Percentiles rank a stretch among this genome's conserved stretches.
phyloP scores from a whole-genome alignment of 2,329 filamentous ascomycete genomes.

The Pestalotiopsis fici region DNA sequence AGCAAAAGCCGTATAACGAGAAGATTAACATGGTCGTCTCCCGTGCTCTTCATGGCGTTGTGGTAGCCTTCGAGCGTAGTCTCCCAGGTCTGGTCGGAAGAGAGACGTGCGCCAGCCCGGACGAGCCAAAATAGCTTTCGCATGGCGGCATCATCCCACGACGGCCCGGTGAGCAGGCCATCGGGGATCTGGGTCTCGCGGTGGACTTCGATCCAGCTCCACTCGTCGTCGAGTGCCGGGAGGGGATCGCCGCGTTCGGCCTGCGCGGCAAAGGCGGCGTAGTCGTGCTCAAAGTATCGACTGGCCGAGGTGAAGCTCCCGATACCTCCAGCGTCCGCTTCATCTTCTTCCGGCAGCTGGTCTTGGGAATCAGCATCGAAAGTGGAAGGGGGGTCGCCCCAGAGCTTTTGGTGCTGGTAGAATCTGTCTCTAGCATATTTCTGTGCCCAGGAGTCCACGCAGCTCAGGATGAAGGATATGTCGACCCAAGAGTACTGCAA shows the following conservation, averaged over 20 bases:
- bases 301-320: conserved; percentile 16
- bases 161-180: conserved; percentile 36
- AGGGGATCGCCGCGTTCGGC: conserved; percentile 11
- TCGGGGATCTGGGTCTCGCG: conserved; percentile 38
- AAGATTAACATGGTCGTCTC: conserved; percentile 5
- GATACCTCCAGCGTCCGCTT: conserved; percentile 20
- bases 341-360: not conserved
- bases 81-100: conserved; percentile 41
- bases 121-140: conserved; percentile 48
- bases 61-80: conserved; percentile 35
- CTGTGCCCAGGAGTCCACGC: conserved; percentile 48
- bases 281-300: conserved; percentile 25
- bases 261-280: conserved; percentile 19
- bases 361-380: too few relatives aligned
- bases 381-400: conserved; percentile 20
- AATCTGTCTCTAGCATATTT: conserved; percentile 33
- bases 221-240: conserved; percentile 18
- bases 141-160: conserved; percentile 39
- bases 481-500: conserved; percentile 45
- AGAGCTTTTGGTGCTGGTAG: conserved; percentile 32
- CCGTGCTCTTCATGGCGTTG: conserved; percentile 27
- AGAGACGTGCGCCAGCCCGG: conserved; percentile 36
- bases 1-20: conserved; percentile 9
- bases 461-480: conserved; percentile 47
- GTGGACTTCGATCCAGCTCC: conserved; percentile 36